Base-by-base conservation (phyloP, 2,329 filamentous ascomycete species). In the Aspergillus sp. region DNA sequence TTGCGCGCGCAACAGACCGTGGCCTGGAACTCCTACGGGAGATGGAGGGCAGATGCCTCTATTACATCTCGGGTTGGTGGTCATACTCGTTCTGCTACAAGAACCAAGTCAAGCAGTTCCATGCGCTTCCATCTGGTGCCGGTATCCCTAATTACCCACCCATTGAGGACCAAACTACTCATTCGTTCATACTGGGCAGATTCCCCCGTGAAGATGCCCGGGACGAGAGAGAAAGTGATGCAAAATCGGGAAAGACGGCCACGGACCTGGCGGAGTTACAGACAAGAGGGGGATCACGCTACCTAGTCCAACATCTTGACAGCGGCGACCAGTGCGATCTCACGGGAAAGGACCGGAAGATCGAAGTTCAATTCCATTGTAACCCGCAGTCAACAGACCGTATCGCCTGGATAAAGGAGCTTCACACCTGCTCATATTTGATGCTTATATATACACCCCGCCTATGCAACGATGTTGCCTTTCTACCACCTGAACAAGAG, bases 51-150 rank as follows among this genome's bases (percentile, higher is more conserved):
- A 83, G 84, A 51, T 97, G 93, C 73, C 84, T 97, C 62, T 96
- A 93, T 78, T 90, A 86, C 72, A 78, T 92, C 63, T 89, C 87
- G 1, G 93, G 93, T 0, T 97, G 93, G 93, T 97, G 93, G 93
- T 95, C 89, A 70, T 97, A 97, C 76, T 89, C 88, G 66, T 96
- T 96, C 74, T 97, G 93, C 80, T 95, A 96, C 77, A 90, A 90
- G 70, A 83, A 88, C 61, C 86, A 93, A 62, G 88, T 97, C 61
- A 89, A 90, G 68, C 93, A 97, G 75, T 97, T 96, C 75, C 93
- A 97, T 73, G 91, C 91, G 45, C 78, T 93, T 58, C 84, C 91
- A 1, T 86, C 86, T 2, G 82, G 85, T 45, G 86, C 87, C 59
- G 87, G 87, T 3, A 84, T 89, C 11, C 83, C 85, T 1, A 75